phyloP scores from a whole-genome alignment of 1,284 basidiomycete genomes.

The Cutaneotrichosporon cyanovorans region DNA sequence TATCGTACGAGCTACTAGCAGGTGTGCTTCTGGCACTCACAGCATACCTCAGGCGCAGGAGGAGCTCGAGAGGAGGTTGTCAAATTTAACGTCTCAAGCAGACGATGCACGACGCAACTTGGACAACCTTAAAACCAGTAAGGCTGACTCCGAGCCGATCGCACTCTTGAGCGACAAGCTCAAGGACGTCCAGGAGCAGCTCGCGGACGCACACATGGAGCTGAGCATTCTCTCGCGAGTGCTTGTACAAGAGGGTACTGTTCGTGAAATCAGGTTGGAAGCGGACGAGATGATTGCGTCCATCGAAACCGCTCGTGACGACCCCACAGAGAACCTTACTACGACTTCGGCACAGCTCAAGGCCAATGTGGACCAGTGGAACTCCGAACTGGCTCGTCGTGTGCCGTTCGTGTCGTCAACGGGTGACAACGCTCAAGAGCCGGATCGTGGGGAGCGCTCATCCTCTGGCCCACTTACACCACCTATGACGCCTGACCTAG shows the following conservation, averaged over 20 bases:
- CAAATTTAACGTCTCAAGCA: no score
- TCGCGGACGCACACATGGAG: neutral
- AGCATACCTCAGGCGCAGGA: neutral
- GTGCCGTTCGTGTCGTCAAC: constrained; percentile 1
- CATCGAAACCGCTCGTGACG: no score
- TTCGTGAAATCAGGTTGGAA: constrained; percentile 12
- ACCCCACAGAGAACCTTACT: no score
- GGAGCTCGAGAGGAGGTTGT: no score
- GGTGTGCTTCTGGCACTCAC: neutral
- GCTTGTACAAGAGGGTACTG: constrained; percentile 10
- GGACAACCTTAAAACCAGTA: neutral
- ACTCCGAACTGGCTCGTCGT: constrained; percentile 4
- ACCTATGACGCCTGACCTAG: constrained; percentile 10
- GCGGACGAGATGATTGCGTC: constrained; percentile 6
- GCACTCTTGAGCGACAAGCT: neutral
- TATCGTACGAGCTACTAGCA: constrained; percentile 1
- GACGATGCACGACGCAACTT: no score
- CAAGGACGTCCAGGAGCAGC: neutral
- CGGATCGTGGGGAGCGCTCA: no score
- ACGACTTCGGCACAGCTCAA: neutral
- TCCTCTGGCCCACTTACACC: constrained; percentile 12
- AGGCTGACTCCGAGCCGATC: neutral
- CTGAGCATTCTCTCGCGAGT: constrained; percentile 11
- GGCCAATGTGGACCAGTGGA: constrained; percentile 6
- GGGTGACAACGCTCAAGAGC: no score